Evolutionary conservation across 2,329 filamentous ascomycete genomes (phyloP), one percentile per base, ranked within the genome.

Genomic region (Fusarium globosum): DNA sequence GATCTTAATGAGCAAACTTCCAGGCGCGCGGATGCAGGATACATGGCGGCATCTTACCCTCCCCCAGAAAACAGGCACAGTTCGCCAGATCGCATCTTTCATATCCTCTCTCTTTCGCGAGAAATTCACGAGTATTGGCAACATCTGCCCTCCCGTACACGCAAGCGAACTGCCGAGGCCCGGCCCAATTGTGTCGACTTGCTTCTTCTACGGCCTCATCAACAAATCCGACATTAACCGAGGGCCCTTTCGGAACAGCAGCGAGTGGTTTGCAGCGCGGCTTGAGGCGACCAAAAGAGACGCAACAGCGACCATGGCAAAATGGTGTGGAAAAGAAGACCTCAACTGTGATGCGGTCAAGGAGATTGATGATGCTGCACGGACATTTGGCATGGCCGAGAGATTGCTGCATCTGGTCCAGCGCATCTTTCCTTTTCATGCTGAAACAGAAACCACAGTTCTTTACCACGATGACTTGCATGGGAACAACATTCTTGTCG

Each of bases 401-500:
- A 79, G 77, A 61, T 73, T 85, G 14, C 68, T 78, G 2, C 49
- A 53, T 6, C 57, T 82, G 2, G 65, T 85, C 6, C 76, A 73
- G 33, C 75, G 65, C n/a, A 57, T 82, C 35, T 83, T 82, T 56
- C 78, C 79, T 9, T 46, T 74, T 6, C 30, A 64, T 5, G 33
- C 74, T 1, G 45, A 71, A 15, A 38, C 45, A 15, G 81, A 83
- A 52, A 53, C 66, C 9, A 83, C 79, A 0, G 71, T 82, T 2
- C 69, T 86, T 12, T 83, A 74, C 48, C 83, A 77, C 18, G 68
- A 82, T 7, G 82, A 85, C 41, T 69, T 86, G 2, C 79, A 76
- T 7, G 67, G 75, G 16, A 70, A 78, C 16, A 86, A 86, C 56
- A 82, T 86, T 13, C 75, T 85, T 26, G 79, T 85, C 1, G 78